These are phyloP conservation scores for Chrysochromulina parva DNA, from an alignment of 78 protist species.

Conservation along the genomic window DNA sequence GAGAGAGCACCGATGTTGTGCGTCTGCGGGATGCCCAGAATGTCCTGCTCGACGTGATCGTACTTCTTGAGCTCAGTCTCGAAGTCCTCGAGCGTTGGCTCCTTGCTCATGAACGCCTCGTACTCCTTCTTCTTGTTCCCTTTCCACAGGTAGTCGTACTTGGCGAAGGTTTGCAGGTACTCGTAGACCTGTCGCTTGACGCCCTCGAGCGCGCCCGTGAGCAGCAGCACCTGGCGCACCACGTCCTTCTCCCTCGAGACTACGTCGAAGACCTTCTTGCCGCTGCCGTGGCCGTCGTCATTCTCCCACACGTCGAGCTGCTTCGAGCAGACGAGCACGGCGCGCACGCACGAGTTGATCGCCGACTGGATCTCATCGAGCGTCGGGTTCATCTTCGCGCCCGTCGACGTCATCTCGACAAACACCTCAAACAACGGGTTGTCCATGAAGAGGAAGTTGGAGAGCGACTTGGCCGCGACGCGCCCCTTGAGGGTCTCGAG, in stretches of 20 bases:
- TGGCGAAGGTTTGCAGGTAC: conserved; percentile 43
- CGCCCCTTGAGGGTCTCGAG: conserved; percentile 13
- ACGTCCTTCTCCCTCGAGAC: conserved; percentile 28
- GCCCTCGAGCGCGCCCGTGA: conserved; percentile 53
- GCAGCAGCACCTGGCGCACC: conserved; percentile 31
- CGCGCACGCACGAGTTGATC: neutral
- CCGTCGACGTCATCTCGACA: conserved; percentile 9
- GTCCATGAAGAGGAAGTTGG: conserved; percentile 29
- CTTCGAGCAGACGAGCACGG: neutral
- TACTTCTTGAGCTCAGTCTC: conserved; percentile 56
- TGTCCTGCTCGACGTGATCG: conserved; percentile 32
- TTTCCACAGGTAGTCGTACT: conserved; percentile 69
- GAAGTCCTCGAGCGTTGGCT: conserved; percentile 68
- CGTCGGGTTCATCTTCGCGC: conserved; percentile 1
- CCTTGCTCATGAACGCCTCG: conserved; percentile 37
- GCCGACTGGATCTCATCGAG: conserved; percentile 47
- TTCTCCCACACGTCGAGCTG: neutral
- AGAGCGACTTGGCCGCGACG: conserved; percentile 3
- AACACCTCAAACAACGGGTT: conserved; percentile 50
- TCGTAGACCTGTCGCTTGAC: conserved; percentile 54
- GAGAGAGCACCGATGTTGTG: conserved; percentile 60
- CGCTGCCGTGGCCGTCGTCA: neutral
- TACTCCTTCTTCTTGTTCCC: conserved; percentile 41
- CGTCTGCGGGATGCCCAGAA: conserved; percentile 24
- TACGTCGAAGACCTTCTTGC: neutral